Evolutionary conservation across 1,139 yeast species (phyloP).

Genomic region (Zygosaccharomyces pseudobailii): DNA sequence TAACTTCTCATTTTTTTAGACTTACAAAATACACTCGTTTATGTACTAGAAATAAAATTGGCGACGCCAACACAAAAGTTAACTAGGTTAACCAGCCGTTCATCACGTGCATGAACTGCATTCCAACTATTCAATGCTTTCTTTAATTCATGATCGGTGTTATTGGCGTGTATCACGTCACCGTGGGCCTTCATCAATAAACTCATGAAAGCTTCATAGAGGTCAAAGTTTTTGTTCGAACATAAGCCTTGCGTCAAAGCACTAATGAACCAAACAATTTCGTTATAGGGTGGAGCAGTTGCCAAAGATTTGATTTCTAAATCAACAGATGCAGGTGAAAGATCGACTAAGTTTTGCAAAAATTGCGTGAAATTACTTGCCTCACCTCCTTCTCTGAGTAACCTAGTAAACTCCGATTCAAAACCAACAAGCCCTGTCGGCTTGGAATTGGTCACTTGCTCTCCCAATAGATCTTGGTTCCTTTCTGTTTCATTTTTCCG

Average conservation of each 20-base stretch:
- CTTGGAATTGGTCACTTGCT: constrained; percentile 28
- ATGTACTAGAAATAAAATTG: constrained; percentile 44
- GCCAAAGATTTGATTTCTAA: constrained; percentile 79
- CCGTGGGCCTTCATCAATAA: constrained; percentile 76
- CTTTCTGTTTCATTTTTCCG: constrained; percentile 14
- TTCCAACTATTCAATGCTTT: constrained; percentile 50
- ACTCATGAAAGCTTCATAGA: constrained; percentile 64
- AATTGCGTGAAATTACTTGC: constrained; percentile 45
- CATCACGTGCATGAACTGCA: constrained; percentile 42
- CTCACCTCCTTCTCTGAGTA: constrained; percentile 51
- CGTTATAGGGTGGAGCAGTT: constrained; percentile 50
- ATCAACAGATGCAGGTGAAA: constrained; percentile 78
- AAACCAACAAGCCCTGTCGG: constrained; percentile 40
- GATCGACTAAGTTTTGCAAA: constrained; percentile 49
- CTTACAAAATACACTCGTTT: constrained; percentile 1
- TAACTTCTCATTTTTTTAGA: neutral
- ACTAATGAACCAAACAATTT: constrained; percentile 57
- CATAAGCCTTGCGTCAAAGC: constrained; percentile 60
- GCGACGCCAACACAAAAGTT: constrained; percentile 85
- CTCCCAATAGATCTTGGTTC: constrained; percentile 22
- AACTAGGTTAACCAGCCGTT: constrained; percentile 59
- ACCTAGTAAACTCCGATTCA: constrained; percentile 70
- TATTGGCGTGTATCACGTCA: constrained; percentile 60
- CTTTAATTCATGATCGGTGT: constrained; percentile 39
- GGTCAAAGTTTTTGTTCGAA: constrained; percentile 48